Evolutionary conservation across 345 rosid species (phyloP), one percentile per base, ranked within the genome.

Genomic region (Viola odorata): DNA sequence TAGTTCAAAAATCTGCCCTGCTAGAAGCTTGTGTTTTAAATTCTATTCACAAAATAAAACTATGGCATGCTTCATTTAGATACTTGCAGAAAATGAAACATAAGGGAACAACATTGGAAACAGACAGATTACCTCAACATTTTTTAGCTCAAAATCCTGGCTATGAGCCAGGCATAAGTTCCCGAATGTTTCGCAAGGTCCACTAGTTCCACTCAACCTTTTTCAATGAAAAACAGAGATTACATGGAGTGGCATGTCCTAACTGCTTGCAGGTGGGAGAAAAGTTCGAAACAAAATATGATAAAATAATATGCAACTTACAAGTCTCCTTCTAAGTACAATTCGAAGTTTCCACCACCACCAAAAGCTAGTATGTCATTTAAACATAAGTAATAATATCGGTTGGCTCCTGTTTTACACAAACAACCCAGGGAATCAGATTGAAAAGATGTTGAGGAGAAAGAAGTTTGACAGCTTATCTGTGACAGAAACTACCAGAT

Each of bases 151-250:
- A 44, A 87, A 89, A 53, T 92, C 88, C 8, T 71, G 42, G 54
- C 72, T 78, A 73, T 80, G 88, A 60, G 98, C 96, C 66, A 89
- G 76, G 71, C 96, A 87, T 64, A 75, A 77, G 76, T 79, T 92
- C 55, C 96, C 96, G 69, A 80, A 92, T 23, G 96, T 92, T 63
- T 89, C 87, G 54, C 88, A 82, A 49, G 94, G 80, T 68, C 96
- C 96, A 62, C 96, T 92, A 57, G 87, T 89, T 77, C 91, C 98
- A 60, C 66, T 84, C 57, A 92, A 83, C 78, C 98, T 92, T 68
- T 74, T 38, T 68, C 73, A 41, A 62, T 68, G 11, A 65, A 12
- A 36, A 36, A 12, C 63, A 69, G 16, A 12, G 16, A 32, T 14
- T 7, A 32, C 0, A 23, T 0, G 5, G 44, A 13, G 48, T 8